Percentiles rank a stretch among this genome's conserved stretches.
These are phyloP conservation scores for Alternaria ventricosa DNA, from an alignment of 2,329 filamentous ascomycete genomes.

Conservation along the genomic window DNA sequence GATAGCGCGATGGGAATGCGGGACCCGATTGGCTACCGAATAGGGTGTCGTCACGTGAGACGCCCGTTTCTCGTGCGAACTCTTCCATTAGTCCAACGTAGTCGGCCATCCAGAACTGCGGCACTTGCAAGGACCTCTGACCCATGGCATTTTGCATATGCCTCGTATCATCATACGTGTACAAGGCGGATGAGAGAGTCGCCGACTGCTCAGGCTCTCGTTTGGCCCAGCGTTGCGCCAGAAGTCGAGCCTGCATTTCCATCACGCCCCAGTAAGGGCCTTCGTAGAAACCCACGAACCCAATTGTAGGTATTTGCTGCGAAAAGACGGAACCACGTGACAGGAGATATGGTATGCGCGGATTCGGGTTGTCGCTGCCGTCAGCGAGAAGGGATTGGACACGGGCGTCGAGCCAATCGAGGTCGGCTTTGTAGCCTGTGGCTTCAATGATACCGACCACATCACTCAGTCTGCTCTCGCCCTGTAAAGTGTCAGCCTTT, in stretches of 20 bases:
- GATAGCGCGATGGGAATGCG: slow-evolving; percentile 46
- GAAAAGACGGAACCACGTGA: slow-evolving; percentile 72
- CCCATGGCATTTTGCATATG: slow-evolving; percentile 55
- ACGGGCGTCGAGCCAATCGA: slow-evolving; percentile 68
- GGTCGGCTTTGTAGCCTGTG: slow-evolving; percentile 72
- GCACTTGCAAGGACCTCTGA: slow-evolving; percentile 51
- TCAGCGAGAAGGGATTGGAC: slow-evolving; percentile 62
- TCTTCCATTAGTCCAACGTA: slow-evolving; percentile 78
- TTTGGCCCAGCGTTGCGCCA: slow-evolving; percentile 65
- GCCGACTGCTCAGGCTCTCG: slow-evolving; percentile 22
- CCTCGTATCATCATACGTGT: slow-evolving; percentile 27
- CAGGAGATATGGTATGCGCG: slow-evolving; percentile 62
- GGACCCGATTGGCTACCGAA: slow-evolving; percentile 58
- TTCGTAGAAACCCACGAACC: slow-evolving; percentile 84
- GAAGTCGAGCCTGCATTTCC: slow-evolving; percentile 80
- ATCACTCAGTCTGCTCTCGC: slow-evolving; percentile 11
- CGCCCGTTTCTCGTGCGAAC: slow-evolving; percentile 65
- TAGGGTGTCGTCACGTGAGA: slow-evolving; percentile 53
- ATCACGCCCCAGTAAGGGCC: slow-evolving; percentile 87
- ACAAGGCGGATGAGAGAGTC: background rate
- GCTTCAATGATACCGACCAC: slow-evolving; percentile 70
- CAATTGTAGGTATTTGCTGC: slow-evolving; percentile 66
- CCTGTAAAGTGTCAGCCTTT: slow-evolving; percentile 14
- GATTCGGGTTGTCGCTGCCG: slow-evolving; percentile 61
- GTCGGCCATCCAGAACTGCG: slow-evolving; percentile 84